Evolutionary conservation across 2,329 filamentous ascomycete species (phyloP).

Genomic region (Phyllosticta capitalensis): DNA sequence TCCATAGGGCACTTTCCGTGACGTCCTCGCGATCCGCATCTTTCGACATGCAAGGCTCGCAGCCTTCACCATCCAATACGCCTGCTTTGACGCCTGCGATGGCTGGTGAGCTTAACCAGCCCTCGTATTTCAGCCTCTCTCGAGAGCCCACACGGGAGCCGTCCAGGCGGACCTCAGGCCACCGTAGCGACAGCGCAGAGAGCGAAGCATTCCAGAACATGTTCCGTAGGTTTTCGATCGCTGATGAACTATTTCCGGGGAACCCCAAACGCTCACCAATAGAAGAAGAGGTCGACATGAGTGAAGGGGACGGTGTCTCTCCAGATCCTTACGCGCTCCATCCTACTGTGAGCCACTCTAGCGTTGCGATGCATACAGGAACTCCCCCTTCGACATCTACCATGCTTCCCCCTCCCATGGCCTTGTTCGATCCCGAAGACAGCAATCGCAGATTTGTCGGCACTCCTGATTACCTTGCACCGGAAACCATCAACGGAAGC

Average conservation of each 20-base stretch:
- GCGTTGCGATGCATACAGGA: slow-evolving; percentile 47
- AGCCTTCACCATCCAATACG: slow-evolving; percentile 72
- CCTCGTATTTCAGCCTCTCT: slow-evolving; percentile 83
- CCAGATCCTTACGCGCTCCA: slow-evolving; percentile 67
- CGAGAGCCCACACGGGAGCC: slow-evolving; percentile 53
- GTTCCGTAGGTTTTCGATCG: slow-evolving; percentile 58
- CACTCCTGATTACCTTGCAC: slow-evolving; percentile 92
- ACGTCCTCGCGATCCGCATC: slow-evolving; percentile 88
- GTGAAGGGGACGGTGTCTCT: slow-evolving; percentile 54
- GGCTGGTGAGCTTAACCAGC: slow-evolving; percentile 59
- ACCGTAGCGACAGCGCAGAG: slow-evolving; percentile 84
- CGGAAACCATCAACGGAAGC: slow-evolving; percentile 90
- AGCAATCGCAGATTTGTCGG: slow-evolving; percentile 89
- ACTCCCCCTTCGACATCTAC: slow-evolving; percentile 54
- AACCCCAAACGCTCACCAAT: slow-evolving; percentile 47
- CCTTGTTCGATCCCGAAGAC: slow-evolving; percentile 90
- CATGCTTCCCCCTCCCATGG: slow-evolving; percentile 85
- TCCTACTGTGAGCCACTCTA: slow-evolving; percentile 43
- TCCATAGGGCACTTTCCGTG: slow-evolving; percentile 74
- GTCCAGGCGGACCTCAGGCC: slow-evolving; percentile 60
- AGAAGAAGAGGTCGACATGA: slow-evolving; percentile 62
- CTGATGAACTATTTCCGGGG: slow-evolving; percentile 45
- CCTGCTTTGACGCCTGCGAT: slow-evolving; percentile 79
- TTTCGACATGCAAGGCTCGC: slow-evolving; percentile 68
- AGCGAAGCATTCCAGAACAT: slow-evolving; percentile 78